These are phyloP conservation scores for Cryphonectria nitschkei DNA, from an alignment of 2,329 filamentous ascomycete species.

Conservation along the genomic window DNA sequence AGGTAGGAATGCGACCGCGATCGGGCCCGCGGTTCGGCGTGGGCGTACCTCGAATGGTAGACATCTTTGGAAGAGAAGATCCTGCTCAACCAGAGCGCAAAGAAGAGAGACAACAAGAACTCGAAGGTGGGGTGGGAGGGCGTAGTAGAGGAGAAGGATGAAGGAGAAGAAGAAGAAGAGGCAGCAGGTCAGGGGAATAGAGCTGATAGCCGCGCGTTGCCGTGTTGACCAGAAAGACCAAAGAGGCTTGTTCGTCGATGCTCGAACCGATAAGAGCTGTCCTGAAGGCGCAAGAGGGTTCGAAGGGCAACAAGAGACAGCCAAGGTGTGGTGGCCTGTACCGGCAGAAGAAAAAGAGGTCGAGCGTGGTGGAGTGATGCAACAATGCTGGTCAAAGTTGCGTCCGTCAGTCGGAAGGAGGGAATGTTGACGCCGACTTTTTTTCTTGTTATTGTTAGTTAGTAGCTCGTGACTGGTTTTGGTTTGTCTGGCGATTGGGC, in stretches of 20 bases:
- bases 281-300: background rate
- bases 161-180: background rate
- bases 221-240: background rate
- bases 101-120: background rate
- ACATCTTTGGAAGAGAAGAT: background rate
- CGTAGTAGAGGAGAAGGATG: background rate
- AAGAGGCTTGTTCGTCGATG: background rate
- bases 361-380: background rate
- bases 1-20: slow-evolving; percentile 59
- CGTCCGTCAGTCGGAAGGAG: background rate
- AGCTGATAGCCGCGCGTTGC: slow-evolving; percentile 8
- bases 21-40: slow-evolving; percentile 67
- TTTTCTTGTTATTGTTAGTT: slow-evolving; percentile 7
- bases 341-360: background rate
- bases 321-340: background rate
- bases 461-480: background rate
- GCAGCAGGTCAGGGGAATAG: background rate
- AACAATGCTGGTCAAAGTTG: background rate
- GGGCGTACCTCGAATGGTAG: slow-evolving; percentile 71
- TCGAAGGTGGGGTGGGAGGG: background rate
- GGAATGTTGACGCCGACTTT: slow-evolving; percentile 5
- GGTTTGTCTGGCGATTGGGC: background rate
- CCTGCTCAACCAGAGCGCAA: slow-evolving; percentile 3
- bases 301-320: background rate
- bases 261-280: background rate